Evolutionary conservation across 257 asterid species (phyloP), one percentile per base, ranked within the genome.

Genomic region (Penstemon davidsonii): DNA sequence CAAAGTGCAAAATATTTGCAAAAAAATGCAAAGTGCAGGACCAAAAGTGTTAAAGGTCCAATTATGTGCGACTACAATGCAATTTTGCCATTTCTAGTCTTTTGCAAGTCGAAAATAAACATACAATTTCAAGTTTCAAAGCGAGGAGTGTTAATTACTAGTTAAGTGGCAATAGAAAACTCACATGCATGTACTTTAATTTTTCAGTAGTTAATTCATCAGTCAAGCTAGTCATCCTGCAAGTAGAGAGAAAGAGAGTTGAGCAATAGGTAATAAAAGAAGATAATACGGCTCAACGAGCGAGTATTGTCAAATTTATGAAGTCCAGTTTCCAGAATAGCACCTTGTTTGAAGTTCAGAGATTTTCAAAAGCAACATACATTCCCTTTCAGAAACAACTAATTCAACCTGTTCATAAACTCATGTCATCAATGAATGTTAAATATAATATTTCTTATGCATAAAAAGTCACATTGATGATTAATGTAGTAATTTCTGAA

Each of bases 301-400:
- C 57, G 1, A 44, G 18, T 70, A 50, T 46, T 66, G 52, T 25
- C 45, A 11, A 37, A 42, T 43, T 49, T 25, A 54, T 12, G 6
- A 10, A 63, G 60, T 40, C 45, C 54, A 52, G 62, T 42, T 43
- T 37, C 19, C 18, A 25, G 62, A 39, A 37, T 64, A 49, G 12
- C 64, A 92, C 98, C 98, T 86, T 61, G 95, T 81, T 84, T 92
- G 93, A 76, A 92, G 98, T 79, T 90, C 97, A 6, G 89, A 76
- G 66, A 92, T 85, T 87, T 86, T 88, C 79, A 79, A 66, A 64
- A 86, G 88, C 67, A 92, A 86, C 83, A 86, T 66, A 5, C 81
- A 87, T 77, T 92, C 98, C 87, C 96, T 82, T 71, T 88, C 98
- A 50, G 96, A 82, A 78, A 64, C 70, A 61, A 79, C 70, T 44